Evolutionary conservation across 2,329 filamentous ascomycete genomes (phyloP), one percentile per base, ranked within the genome.

Genomic region (Tolypocladium album): DNA sequence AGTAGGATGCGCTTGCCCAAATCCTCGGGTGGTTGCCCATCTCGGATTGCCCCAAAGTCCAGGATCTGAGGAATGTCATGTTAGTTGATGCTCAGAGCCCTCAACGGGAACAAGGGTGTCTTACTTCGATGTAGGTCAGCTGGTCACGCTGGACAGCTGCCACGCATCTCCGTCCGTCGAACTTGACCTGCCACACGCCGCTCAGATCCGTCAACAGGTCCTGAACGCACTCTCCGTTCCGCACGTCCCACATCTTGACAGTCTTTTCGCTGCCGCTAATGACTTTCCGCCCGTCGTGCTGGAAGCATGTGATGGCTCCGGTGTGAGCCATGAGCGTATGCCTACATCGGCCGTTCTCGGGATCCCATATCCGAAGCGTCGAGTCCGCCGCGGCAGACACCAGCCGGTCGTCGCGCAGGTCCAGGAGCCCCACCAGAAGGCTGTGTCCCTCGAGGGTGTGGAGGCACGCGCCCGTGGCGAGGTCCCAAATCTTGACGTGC

Each of bases 101-200:
- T 17, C 5, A 36, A 15, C 22, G 17, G 9, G 20, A 24, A 11
- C n/a, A 15, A 17, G 17, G 40, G 4, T 0, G 24, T 75, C 86
- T 78, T 73, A 96, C 94, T 85, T 99, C 94, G 61, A 99, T 92
- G 73, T 96, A 99, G 24, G 94, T 99, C 67, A 96, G 76, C 68
- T 86, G 88, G 65, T 96, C 91, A 60, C 94, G 85, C 78, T 99
- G 94, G 60, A 99, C 94, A 53, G 94, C 94, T 61, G 94, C 94
- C 60, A 99, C 94, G 72, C 94, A 99, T 72, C 93, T 84, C 66
- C 94, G 83, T 70, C 95, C 91, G 69, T 99, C 92, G 76, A 99
- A 99, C 69, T 94, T 94, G 68, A 99, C 94, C 77, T 99, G 94
- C 94, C 94, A 99, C 9, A 99, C 94, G n/a, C 93, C 92, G 66